These are phyloP conservation scores for Cryptococcus sp. DNA, from an alignment of 1,284 basidiomycete species.

Conservation along the genomic window DNA sequence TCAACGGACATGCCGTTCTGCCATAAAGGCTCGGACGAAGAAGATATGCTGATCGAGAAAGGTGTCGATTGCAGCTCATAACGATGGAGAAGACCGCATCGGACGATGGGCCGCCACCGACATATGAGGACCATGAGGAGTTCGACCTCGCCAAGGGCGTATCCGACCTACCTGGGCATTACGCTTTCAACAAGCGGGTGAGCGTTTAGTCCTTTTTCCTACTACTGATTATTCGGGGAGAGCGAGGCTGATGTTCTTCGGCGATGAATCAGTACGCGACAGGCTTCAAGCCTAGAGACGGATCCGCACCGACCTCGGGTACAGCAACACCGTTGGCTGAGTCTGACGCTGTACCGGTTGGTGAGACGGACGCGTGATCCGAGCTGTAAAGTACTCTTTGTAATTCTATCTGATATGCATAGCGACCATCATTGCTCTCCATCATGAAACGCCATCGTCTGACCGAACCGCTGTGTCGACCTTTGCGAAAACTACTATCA, in stretches of 20 bases:
- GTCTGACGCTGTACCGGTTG: too few species aligned
- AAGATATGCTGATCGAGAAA: not conserved
- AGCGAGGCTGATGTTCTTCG: not conserved
- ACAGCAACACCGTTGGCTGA: too few species aligned
- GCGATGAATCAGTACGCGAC: constrained; percentile 7
- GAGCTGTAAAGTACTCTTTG: too few species aligned
- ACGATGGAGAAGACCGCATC: constrained; percentile 76
- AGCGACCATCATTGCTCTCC: too few species aligned
- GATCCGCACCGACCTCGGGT: too few species aligned
- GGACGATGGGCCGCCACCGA: constrained; percentile 45
- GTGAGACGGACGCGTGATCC: too few species aligned
- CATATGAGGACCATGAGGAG: constrained; percentile 41
- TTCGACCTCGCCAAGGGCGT: constrained; percentile 18
- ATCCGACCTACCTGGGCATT: constrained; percentile 45
- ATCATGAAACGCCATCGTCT: too few species aligned
- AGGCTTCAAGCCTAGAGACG: constrained; percentile 8
- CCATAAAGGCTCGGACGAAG: not conserved
- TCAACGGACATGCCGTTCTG: not conserved
- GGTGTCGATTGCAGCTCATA: constrained; percentile 64
- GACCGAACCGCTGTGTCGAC: too few species aligned
- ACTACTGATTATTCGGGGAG: not conserved
- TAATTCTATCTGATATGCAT: too few species aligned
- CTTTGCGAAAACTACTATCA: too few species aligned
- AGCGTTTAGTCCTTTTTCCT: not conserved
- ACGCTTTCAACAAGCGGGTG: constrained; percentile 40